Conservation (phyloP, 495 filamentous ascomycete species). For the Penicillium chermesinum region DNA sequence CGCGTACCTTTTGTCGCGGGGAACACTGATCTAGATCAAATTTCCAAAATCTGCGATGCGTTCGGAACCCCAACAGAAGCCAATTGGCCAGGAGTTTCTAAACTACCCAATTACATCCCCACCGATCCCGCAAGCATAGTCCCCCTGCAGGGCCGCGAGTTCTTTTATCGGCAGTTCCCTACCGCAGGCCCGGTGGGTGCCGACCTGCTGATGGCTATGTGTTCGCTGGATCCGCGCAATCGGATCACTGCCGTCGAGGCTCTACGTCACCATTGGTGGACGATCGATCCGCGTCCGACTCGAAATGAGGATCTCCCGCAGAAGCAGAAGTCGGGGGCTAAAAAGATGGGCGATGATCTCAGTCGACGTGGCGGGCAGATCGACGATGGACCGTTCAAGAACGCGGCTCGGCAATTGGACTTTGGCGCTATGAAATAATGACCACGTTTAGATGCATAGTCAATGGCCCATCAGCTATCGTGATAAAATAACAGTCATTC, state of each 20-base stretch:
- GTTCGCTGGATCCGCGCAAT: slow-evolving; percentile 78
- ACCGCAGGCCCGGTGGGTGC: slow-evolving; percentile 75
- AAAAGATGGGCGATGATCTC: slow-evolving; percentile 80
- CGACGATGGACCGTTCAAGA: slow-evolving; percentile 58
- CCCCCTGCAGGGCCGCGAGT: slow-evolving; percentile 61
- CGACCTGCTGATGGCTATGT: slow-evolving; percentile 81
- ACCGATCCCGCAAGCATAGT: slow-evolving; percentile 45
- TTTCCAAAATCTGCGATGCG: slow-evolving; percentile 71
- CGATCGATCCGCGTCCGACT: slow-evolving; percentile 74
- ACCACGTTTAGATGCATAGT: background rate
- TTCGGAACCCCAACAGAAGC: slow-evolving; percentile 91
- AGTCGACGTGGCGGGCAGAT: slow-evolving; percentile 72
- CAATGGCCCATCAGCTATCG: too few relatives aligned
- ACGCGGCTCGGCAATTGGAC: slow-evolving; percentile 83
- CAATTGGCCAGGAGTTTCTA: slow-evolving; percentile 89
- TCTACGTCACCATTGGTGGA: slow-evolving; percentile 84
- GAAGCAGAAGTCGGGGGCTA: slow-evolving; percentile 47
- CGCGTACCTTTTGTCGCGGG: slow-evolving; percentile 75
- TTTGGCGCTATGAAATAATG: slow-evolving; percentile 57
- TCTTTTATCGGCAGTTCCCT: slow-evolving; percentile 67
- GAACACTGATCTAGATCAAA: slow-evolving; percentile 73
- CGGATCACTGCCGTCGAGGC: slow-evolving; percentile 69
- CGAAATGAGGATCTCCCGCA: slow-evolving; percentile 78
- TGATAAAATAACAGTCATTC: too few relatives aligned
- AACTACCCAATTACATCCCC: slow-evolving; percentile 69